Conservation (phyloP, 805 yeast genomes). For the Hanseniaspora clermontiae region DNA sequence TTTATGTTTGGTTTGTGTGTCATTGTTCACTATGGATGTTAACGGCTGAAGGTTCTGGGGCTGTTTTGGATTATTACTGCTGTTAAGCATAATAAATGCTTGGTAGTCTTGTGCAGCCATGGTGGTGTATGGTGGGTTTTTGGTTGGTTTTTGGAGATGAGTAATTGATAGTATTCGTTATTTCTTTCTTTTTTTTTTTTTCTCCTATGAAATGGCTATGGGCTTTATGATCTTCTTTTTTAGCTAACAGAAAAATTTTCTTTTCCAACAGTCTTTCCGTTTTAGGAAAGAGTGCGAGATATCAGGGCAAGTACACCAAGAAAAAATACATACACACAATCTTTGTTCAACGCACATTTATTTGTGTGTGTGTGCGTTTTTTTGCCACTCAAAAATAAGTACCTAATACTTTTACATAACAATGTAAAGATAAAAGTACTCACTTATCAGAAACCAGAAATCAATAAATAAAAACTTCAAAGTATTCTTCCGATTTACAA, state of each 20-base stretch:
- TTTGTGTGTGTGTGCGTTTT: not conserved
- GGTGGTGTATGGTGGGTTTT: not conserved
- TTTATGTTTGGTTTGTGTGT: slow-evolving; percentile 38
- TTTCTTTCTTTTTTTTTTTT: not conserved
- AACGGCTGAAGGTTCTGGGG: slow-evolving; percentile 3
- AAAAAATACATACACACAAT: not conserved
- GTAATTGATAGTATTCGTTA: not conserved
- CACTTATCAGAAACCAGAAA: not conserved
- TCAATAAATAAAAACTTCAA: too few species aligned
- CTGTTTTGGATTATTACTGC: slow-evolving; percentile 9
- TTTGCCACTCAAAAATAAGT: not conserved
- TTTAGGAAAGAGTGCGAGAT: not conserved
- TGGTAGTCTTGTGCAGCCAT: slow-evolving; percentile 54
- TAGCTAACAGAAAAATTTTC: too few species aligned
- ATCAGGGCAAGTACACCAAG: not conserved
- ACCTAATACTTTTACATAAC: too few species aligned
- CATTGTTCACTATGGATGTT: slow-evolving; percentile 39
- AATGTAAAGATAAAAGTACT: too few species aligned
- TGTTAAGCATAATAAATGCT: slow-evolving; percentile 62
- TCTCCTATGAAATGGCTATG: not conserved
- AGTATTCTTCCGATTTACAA: too few species aligned
- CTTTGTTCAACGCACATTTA: too few species aligned
- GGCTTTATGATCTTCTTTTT: too few species aligned
- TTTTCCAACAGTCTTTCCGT: not conserved
- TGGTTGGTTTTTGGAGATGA: not conserved